Conservation (phyloP, 805 yeast species). For the Candida dendrica region DNA sequence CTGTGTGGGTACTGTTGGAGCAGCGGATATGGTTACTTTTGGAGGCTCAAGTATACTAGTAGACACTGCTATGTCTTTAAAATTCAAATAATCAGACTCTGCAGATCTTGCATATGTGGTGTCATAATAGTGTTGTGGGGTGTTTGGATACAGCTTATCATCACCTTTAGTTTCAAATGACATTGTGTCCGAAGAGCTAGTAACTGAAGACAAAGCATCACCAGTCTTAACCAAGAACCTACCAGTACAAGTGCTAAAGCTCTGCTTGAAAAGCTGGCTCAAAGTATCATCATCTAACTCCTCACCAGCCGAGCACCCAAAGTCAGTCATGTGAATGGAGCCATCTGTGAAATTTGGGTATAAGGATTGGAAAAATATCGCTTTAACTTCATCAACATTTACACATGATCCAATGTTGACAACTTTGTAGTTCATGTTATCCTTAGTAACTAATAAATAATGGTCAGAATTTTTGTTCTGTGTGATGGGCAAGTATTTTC, state of each 20-base stretch:
- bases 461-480: slow-evolving; percentile 23
- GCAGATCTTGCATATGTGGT: slow-evolving; percentile 29
- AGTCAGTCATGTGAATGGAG: slow-evolving; percentile 60
- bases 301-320: slow-evolving; percentile 51
- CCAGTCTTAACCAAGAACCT: slow-evolving; percentile 28
- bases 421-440: slow-evolving; percentile 48
- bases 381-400: slow-evolving; percentile 31
- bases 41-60: not conserved
- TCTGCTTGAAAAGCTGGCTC: slow-evolving; percentile 25
- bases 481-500: slow-evolving; percentile 31
- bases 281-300: slow-evolving; percentile 45
- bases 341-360: slow-evolving; percentile 18
- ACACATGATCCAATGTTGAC: slow-evolving; percentile 30
- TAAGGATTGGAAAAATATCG: slow-evolving; percentile 29
- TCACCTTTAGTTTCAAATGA: slow-evolving; percentile 43
- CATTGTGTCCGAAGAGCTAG: slow-evolving; percentile 44
- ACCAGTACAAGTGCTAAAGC: slow-evolving; percentile 25
- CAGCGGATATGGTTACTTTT: not conserved
- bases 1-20: not conserved
- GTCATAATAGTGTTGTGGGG: slow-evolving; percentile 62
- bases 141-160: slow-evolving; percentile 44
- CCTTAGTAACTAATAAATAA: slow-evolving; percentile 54
- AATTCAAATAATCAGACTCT: slow-evolving; percentile 45
- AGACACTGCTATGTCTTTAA: slow-evolving; percentile 26
- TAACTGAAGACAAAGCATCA: slow-evolving; percentile 28